Evolutionary conservation across 768 basidiomycete species (phyloP).

Genomic region (Hydnomerulius pinastri): DNA sequence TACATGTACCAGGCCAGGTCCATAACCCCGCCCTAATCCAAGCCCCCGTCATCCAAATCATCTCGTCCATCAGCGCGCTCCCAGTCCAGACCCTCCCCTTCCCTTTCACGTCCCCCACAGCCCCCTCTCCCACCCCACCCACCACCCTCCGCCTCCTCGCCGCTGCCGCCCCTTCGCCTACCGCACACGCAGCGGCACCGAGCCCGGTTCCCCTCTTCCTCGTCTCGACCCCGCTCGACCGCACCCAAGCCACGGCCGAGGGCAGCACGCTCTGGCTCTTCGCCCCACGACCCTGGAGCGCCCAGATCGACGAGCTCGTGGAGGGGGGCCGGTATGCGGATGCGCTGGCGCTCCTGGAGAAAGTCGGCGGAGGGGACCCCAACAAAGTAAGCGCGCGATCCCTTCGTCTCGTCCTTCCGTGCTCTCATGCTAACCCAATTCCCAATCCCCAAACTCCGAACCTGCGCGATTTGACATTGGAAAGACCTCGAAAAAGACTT

Average conservation of each 20-base stretch:
- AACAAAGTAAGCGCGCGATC: too few relatives aligned
- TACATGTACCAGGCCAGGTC: conserved; percentile 24
- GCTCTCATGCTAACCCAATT: too few relatives aligned
- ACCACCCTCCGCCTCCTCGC: conserved; percentile 62
- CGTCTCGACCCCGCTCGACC: conserved; percentile 75
- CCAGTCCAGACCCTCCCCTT: conserved; percentile 64
- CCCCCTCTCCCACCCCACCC: conserved; percentile 34
- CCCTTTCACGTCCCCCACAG: conserved; percentile 48
- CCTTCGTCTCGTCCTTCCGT: too few relatives aligned
- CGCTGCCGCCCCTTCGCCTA: conserved; percentile 45
- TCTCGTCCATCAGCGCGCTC: conserved; percentile 66
- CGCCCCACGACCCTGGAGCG: conserved; percentile 69
- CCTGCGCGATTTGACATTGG: too few relatives aligned
- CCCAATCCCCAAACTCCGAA: too few relatives aligned
- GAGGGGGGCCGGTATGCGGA: conserved; percentile 67
- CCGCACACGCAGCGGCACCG: conserved; percentile 16
- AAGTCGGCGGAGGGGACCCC: conserved; percentile 16
- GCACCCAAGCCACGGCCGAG: conserved; percentile 59
- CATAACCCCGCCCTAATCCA: conserved; percentile 43
- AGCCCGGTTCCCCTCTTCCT: conserved; percentile 52
- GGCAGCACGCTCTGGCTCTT: conserved; percentile 83
- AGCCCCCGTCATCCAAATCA: conserved; percentile 66
- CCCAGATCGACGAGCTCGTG: conserved; percentile 86
- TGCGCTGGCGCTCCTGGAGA: conserved; percentile 78
- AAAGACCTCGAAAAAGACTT: conserved; percentile 41